These are phyloP conservation scores for Cudoniella acicularis DNA, from an alignment of 495 filamentous ascomycete genomes.

Conservation along the genomic window DNA sequence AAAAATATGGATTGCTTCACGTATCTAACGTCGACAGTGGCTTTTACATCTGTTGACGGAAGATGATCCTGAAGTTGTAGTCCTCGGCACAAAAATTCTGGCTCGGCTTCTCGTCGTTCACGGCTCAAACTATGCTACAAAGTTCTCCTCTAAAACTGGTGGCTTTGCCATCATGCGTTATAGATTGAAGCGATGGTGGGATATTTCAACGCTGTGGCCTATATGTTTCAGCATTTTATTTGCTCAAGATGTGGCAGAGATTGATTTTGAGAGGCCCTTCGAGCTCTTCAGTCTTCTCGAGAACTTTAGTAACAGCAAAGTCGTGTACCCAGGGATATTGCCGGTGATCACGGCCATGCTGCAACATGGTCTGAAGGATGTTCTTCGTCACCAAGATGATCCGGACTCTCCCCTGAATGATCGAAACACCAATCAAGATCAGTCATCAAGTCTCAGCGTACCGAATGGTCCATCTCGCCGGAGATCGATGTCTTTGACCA, in stretches of 20 bases:
- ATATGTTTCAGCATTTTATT: constrained; percentile 89
- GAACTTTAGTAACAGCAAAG: constrained; percentile 60
- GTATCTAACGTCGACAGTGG: constrained; percentile 64
- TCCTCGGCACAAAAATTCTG: constrained; percentile 79
- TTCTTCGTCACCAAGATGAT: constrained; percentile 59
- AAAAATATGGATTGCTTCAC: constrained; percentile 5
- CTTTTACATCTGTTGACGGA: constrained; percentile 90
- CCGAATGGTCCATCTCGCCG: constrained; percentile 18
- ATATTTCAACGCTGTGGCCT: constrained; percentile 77
- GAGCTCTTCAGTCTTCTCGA: constrained; percentile 70
- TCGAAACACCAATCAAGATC: constrained; percentile 4
- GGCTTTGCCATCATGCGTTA: constrained; percentile 82
- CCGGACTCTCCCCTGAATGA: constrained; percentile 44
- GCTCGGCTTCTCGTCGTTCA: constrained; percentile 80
- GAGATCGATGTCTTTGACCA: constrained; percentile 35
- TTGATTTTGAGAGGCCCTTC: constrained; percentile 70
- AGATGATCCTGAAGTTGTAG: constrained; percentile 75
- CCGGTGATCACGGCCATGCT: constrained; percentile 84
- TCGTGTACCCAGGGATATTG: constrained; percentile 75
- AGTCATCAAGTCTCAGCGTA: constrained; percentile 6
- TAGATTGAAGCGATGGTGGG: constrained; percentile 85
- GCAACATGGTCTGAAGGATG: constrained; percentile 68
- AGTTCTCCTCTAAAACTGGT: constrained; percentile 79
- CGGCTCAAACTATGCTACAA: constrained; percentile 72
- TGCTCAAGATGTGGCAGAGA: constrained; percentile 69